Evolutionary conservation across 2,329 filamentous ascomycete species (phyloP).

Genomic region (Colletotrichum karsti): DNA sequence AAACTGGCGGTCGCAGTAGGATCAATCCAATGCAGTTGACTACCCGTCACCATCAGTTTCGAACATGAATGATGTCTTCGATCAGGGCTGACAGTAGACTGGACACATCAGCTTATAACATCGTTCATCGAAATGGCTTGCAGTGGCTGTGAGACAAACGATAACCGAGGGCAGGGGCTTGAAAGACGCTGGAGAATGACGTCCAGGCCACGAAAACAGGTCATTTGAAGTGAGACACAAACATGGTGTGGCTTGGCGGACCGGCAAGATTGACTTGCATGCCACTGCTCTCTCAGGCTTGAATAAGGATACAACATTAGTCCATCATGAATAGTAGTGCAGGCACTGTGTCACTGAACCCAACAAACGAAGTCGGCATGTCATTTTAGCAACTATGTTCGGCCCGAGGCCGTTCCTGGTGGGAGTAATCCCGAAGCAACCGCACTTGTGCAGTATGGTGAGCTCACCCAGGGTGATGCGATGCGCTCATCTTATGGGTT

Average conservation of each 20-base stretch:
- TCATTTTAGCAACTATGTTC: neutral
- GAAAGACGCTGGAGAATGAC: neutral
- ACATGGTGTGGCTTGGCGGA: slow-evolving; percentile 2
- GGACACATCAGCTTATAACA: neutral
- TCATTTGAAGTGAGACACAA: neutral
- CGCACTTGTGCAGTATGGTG: too few relatives aligned
- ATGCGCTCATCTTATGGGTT: neutral
- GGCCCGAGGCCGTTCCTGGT: neutral
- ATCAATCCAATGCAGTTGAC: too few relatives aligned
- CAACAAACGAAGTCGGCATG: neutral
- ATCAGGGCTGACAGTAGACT: neutral
- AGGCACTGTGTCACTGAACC: neutral
- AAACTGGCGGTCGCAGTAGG: too few relatives aligned
- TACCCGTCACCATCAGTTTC: too few relatives aligned
- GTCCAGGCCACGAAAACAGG: neutral
- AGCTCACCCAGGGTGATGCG: neutral
- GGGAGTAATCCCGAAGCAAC: neutral
- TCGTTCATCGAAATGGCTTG: neutral
- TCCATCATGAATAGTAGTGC: neutral
- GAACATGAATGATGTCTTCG: too few relatives aligned
- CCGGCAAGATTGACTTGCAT: slow-evolving; percentile 7
- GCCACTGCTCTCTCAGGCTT: neutral
- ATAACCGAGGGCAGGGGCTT: neutral
- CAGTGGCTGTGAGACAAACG: neutral
- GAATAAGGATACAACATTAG: neutral